Base-by-base conservation (phyloP, 345 rosid genomes). In the Eucalyptus regnans region DNA sequence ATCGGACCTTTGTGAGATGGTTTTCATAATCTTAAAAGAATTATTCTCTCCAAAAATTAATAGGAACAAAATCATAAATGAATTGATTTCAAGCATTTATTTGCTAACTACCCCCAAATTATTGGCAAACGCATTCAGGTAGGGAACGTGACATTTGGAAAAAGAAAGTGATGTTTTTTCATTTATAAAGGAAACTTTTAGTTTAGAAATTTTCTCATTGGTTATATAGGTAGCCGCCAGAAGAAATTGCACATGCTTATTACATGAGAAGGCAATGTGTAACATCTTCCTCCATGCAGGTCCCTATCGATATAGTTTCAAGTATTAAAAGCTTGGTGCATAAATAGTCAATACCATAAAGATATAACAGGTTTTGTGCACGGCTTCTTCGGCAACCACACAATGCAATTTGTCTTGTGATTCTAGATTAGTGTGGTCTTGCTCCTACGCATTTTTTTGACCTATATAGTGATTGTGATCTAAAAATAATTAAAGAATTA, bases 381-480 rank as follows among this genome's bases (percentile, higher is more conserved):
- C 31, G 31, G 68, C 31, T 60, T 60, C 68, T 60, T 60, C 68
- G 5, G 16, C 68, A 60, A 27, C 68, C 68, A 25, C 31, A 60
- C 31, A 12, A 27, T 60, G 68, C 31, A 60, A 60, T 29, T 60
- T 8, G 68, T 27, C 68, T 12, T 12, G 68, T 60, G 68, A 60
- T 27, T 27, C 31, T 27, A 60, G 22, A 66, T 31, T 16, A 14
- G 79, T 31, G 43, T 16, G 43, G 23, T 68, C 43, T 31, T 66
- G 94, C 95, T 43, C 88, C 96, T 3, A 66, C 86, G 22, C 90
- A 87, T 13, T 87, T 92, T 2, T 92, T 4, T 31, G 8, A n/a
- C 54, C 54, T 51, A 51, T 51, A 66, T 66, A 66, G 17, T 66
- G 79, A 66, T 33, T 66, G 22, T 31, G 79, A 31, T 66, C 79